Base-by-base conservation (phyloP, 1,284 basidiomycete genomes). In the Leccinum solheimii region DNA sequence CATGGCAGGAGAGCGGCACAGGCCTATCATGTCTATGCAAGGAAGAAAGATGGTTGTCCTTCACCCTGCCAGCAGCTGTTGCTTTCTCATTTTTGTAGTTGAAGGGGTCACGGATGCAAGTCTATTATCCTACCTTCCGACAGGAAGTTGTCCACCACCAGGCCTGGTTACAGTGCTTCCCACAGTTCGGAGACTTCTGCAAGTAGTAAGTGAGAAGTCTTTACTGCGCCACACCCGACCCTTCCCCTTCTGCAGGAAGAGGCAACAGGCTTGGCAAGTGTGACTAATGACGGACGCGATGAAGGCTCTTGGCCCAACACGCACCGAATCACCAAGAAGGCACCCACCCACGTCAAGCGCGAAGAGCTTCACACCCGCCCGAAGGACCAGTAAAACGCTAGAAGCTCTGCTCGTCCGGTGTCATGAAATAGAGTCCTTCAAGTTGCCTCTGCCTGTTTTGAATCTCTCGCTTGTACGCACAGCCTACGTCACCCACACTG, bases 371-470 rank as follows among this genome's bases (percentile, higher is more conserved):
- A 53, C 8, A 62, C 27, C 3, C 45, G 1, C 56, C 43, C 0
- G 60, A 66, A n/a, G 55, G 54, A 16, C 67, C 58, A 2, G 6
- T 45, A 9, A 69, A 60, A 26, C 67, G 69, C 49, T 66, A 58
- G 60, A 69, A 62, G 62, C 58, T 36, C 40, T 57, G 62, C 21
- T 43, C 60, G 5, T 52, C 57, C 36, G 34, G 3, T 36, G 34
- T 36, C 34, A 36, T 30, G 8, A 9, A 34, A 34, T 5, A 5
- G 32, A 34, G 32, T 34, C 11, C 11, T 34, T 34, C 34, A 36
- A 14, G 13, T 36, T 36, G 34, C 34, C 34, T 36, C 13, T 36
- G 2, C 34, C 34, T 36, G 34, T 36, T 14, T 0, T 36, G 34
- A 0, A 36, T 36, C 34, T 14, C 34, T 36, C 34, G 34, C 5